Conservation (phyloP, 305 asterid species). For the Fraxinus xanthoxyloides region DNA sequence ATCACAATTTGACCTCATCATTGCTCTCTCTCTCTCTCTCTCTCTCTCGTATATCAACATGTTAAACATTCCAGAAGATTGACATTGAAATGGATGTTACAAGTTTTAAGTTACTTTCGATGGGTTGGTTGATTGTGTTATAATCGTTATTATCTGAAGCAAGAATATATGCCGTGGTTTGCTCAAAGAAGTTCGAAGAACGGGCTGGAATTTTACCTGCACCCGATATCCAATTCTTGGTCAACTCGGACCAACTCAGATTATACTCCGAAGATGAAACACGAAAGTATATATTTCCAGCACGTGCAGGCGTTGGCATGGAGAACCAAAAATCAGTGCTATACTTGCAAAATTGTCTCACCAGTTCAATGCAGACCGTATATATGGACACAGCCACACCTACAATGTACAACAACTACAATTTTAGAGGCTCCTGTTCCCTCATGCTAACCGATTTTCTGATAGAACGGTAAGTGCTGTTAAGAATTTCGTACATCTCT, state of each 20-base stretch:
- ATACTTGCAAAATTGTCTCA: slow-evolving; percentile 41
- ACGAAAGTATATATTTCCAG: slow-evolving; percentile 5
- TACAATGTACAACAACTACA: not conserved
- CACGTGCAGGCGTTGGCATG: slow-evolving; percentile 26
- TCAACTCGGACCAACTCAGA: not conserved
- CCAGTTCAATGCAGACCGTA: not conserved
- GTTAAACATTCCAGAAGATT: not conserved
- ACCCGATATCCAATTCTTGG: not conserved
- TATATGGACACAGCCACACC: not conserved
- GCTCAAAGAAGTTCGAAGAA: not conserved
- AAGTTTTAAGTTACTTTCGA: not conserved
- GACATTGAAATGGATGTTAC: not conserved
- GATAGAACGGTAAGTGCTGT: not conserved
- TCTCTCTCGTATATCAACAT: too few relatives aligned
- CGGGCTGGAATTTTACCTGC: not conserved
- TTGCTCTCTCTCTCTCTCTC: too few relatives aligned
- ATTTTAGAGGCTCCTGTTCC: not conserved
- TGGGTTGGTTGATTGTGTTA: not conserved
- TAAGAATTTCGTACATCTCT: not conserved
- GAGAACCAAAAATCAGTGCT: slow-evolving; percentile 46
- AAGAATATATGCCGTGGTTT: slow-evolving; percentile 9
- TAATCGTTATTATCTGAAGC: not conserved
- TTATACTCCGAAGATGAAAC: not conserved
- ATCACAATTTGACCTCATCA: not conserved
- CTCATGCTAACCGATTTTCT: not conserved